A percentile compares a stretch with the other conserved stretches of the same genome.
These are phyloP conservation scores for Trichoderma breve DNA, from an alignment of 2,329 filamentous ascomycete genomes.

Conservation along the genomic window DNA sequence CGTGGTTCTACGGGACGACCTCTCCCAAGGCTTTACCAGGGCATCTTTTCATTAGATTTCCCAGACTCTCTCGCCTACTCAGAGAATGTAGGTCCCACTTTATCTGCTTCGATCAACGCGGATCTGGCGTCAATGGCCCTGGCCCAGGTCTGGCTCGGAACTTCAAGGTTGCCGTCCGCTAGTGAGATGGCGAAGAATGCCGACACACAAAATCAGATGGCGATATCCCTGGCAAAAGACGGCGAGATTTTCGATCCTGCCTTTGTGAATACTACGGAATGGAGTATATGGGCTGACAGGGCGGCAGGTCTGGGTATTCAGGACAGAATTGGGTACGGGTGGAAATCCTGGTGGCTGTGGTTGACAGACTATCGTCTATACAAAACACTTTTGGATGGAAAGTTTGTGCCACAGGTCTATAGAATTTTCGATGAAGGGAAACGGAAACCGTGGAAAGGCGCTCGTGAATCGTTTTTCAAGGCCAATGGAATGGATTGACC, in stretches of 20 bases:
- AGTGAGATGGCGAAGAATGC: constrained; percentile 34
- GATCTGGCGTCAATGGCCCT: constrained; percentile 34
- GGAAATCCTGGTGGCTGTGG: constrained; percentile 42
- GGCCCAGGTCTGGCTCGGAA: constrained; percentile 29
- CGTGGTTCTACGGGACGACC: constrained; percentile 26
- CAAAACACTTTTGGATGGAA: constrained; percentile 31
- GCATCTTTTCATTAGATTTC: constrained; percentile 42
- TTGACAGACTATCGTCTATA: constrained; percentile 37
- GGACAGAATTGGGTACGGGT: constrained; percentile 40
- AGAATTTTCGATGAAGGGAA: constrained; percentile 25
- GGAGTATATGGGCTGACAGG: constrained; percentile 28
- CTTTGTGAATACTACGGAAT: constrained; percentile 24
- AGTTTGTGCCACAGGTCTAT: constrained; percentile 24
- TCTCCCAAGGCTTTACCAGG: constrained; percentile 41
- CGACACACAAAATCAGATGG: constrained; percentile 23
- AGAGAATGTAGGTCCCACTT: constrained; percentile 19
- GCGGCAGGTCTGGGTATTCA: constrained; percentile 41
- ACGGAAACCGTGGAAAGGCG: constrained; percentile 24
- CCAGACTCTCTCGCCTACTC: constrained; percentile 42
- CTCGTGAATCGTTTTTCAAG: neutral
- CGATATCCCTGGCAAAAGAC: constrained; percentile 14
- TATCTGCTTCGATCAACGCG: constrained; percentile 24
- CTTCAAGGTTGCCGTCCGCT: constrained; percentile 32
- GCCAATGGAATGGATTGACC: neutral
- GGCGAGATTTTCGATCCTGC: constrained; percentile 26